These are phyloP conservation scores for Candida pseudofarinosa DNA, from an alignment of 805 yeast species.

Conservation along the genomic window DNA sequence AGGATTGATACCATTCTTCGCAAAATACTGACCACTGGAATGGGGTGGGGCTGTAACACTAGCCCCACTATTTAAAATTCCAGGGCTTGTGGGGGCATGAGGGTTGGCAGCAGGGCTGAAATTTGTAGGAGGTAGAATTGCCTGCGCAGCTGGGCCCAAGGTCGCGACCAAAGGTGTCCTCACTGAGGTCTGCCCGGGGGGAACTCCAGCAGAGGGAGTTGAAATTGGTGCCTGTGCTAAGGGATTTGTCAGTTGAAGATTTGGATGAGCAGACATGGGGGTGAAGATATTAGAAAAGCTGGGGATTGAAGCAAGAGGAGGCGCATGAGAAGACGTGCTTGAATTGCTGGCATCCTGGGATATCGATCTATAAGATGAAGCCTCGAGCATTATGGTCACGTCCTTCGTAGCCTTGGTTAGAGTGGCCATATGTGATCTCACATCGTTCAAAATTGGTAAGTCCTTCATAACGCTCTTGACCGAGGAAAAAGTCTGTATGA, in stretches of 20 bases:
- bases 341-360: slow-evolving; percentile 16
- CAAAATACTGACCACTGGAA: slow-evolving; percentile 29
- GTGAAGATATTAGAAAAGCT: slow-evolving; percentile 32
- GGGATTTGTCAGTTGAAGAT: slow-evolving; percentile 7
- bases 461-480: slow-evolving; percentile 82
- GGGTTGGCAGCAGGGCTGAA: background rate
- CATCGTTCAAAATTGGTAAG: slow-evolving; percentile 73
- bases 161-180: slow-evolving; percentile 25
- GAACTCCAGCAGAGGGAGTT: background rate
- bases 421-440: slow-evolving; percentile 72
- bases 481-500: slow-evolving; percentile 76
- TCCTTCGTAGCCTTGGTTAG: slow-evolving; percentile 89
- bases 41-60: slow-evolving; percentile 25
- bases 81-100: background rate
- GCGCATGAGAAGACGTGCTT: slow-evolving; percentile 13
- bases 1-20: slow-evolving; percentile 34
- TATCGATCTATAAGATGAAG: slow-evolving; percentile 30
- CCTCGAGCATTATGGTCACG: slow-evolving; percentile 78
- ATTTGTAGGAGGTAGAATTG: slow-evolving; percentile 15
- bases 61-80: slow-evolving; percentile 1
- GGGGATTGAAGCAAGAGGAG: slow-evolving; percentile 25
- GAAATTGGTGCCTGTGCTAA: background rate
- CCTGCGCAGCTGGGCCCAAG: slow-evolving; percentile 25
- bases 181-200: slow-evolving; percentile 11
- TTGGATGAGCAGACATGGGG: slow-evolving; percentile 24